Conservation (phyloP, 2,329 filamentous ascomycete species). For the Phyllosticta paracitricarpa region DNA sequence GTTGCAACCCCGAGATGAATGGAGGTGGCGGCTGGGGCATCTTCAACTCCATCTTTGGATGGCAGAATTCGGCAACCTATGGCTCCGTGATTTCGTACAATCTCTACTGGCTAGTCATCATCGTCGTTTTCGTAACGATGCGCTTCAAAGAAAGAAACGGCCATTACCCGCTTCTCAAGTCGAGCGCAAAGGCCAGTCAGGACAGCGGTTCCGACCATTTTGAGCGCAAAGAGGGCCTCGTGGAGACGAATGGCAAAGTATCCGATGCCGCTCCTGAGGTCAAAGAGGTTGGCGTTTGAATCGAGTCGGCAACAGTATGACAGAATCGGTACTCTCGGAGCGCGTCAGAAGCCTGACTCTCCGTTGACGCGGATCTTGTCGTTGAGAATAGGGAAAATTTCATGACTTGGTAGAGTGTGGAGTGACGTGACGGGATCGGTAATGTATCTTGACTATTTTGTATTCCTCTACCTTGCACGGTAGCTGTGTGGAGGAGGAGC, state of each 20-base stretch:
- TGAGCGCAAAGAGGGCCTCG: neutral
- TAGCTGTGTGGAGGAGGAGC: neutral
- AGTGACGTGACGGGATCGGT: neutral
- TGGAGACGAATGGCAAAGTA: neutral
- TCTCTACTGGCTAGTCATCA: slow-evolving; percentile 70
- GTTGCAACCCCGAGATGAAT: slow-evolving; percentile 63
- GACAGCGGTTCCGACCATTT: neutral
- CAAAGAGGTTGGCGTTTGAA: neutral
- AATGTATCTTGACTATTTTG: neutral
- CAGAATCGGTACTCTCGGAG: neutral
- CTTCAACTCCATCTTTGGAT: slow-evolving; percentile 77
- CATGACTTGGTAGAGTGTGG: neutral
- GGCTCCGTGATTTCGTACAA: slow-evolving; percentile 83
- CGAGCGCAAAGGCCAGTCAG: neutral
- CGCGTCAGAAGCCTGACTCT: neutral
- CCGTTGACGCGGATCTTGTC: neutral
- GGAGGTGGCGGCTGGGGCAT: slow-evolving; percentile 76
- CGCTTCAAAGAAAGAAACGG: slow-evolving; percentile 54
- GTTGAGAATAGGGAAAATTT: neutral
- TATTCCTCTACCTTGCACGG: neutral
- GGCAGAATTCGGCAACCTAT: slow-evolving; percentile 81
- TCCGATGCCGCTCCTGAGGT: neutral
- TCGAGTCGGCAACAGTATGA: neutral
- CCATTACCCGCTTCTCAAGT: slow-evolving; percentile 14
- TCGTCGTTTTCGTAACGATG: slow-evolving; percentile 53